Evolutionary conservation across 352 stramenopile species (phyloP).

Genomic region (Phytopythium montanum): DNA sequence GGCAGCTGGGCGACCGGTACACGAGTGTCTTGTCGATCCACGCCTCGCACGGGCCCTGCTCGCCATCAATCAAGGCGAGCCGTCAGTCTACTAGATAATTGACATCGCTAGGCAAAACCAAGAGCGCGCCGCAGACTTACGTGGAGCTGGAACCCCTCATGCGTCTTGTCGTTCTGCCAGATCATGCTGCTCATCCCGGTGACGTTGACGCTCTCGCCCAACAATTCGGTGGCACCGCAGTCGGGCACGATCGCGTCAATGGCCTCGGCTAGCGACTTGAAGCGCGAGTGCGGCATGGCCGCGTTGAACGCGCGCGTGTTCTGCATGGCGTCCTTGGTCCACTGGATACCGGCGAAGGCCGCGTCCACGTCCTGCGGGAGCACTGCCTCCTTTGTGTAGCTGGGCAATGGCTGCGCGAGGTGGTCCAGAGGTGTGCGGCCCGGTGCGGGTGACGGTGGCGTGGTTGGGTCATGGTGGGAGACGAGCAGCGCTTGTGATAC

Average conservation of each 20-base stretch:
- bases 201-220: slow-evolving; percentile 12
- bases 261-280: slow-evolving; percentile 11
- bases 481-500: neutral
- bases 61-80: no score
- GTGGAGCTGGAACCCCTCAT: slow-evolving; percentile 21
- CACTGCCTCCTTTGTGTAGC: slow-evolving; percentile 2
- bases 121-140: neutral
- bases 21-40: slow-evolving; percentile 26
- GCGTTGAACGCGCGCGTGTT: slow-evolving; percentile 3
- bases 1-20: slow-evolving; percentile 19
- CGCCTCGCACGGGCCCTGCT: slow-evolving; percentile 22
- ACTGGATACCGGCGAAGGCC: neutral
- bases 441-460: neutral
- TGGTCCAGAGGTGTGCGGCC: slow-evolving; percentile 7
- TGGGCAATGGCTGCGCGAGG: slow-evolving; percentile 7
- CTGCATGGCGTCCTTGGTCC: neutral
- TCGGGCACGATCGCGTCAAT: slow-evolving; percentile 14
- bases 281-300: neutral
- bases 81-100: no score
- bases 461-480: neutral
- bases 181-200: slow-evolving; percentile 15
- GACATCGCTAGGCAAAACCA: no score
- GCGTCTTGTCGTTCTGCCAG: slow-evolving; percentile 22
- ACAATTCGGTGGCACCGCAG: slow-evolving; percentile 10
- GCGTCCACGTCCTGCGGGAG: neutral